A percentile compares a stretch with the other conserved stretches of the same genome.
These are phyloP conservation scores for Deuterostichococcus epilithicus DNA, from an alignment of 139 green algal species.

Conservation along the genomic window DNA sequence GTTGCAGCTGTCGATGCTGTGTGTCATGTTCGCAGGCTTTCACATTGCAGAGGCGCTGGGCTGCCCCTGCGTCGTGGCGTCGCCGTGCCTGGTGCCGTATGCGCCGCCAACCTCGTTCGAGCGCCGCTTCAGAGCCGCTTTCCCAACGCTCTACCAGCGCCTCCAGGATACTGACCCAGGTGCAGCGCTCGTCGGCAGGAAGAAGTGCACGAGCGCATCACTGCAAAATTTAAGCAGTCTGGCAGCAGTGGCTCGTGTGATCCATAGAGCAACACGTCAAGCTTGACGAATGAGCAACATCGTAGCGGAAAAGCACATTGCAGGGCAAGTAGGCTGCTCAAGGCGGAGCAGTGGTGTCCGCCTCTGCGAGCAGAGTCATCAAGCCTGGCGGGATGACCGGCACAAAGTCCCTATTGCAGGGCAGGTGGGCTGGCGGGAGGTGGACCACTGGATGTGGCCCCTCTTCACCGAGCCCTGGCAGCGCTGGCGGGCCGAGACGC, in stretches of 20 bases:
- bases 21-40: slow-evolving; percentile 19
- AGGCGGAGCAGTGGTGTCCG: background rate
- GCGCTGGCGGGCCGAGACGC: slow-evolving; percentile 34
- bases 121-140: slow-evolving; percentile 18
- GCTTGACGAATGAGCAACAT: background rate
- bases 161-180: slow-evolving; percentile 14
- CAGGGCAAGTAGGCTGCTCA: too few relatives aligned
- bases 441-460: slow-evolving; percentile 78
- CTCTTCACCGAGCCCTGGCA: slow-evolving; percentile 64
- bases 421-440: slow-evolving; percentile 34
- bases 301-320: too few relatives aligned
- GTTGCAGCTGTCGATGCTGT: too few relatives aligned
- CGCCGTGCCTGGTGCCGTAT: slow-evolving; percentile 63
- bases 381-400: background rate
- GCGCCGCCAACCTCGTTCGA: slow-evolving; percentile 26
- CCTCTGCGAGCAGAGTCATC: background rate
- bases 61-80: slow-evolving; percentile 38
- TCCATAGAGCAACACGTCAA: background rate
- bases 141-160: slow-evolving; percentile 22
- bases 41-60: slow-evolving; percentile 53
- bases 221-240: background rate
- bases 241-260: background rate
- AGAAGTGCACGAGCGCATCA: background rate
- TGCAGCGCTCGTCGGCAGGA: background rate
- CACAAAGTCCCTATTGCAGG: background rate